Evolutionary conservation across 1,284 basidiomycete species (phyloP), one percentile per base, ranked within the genome.

Genomic region (Apiotrichum akiyoshidainum): DNA sequence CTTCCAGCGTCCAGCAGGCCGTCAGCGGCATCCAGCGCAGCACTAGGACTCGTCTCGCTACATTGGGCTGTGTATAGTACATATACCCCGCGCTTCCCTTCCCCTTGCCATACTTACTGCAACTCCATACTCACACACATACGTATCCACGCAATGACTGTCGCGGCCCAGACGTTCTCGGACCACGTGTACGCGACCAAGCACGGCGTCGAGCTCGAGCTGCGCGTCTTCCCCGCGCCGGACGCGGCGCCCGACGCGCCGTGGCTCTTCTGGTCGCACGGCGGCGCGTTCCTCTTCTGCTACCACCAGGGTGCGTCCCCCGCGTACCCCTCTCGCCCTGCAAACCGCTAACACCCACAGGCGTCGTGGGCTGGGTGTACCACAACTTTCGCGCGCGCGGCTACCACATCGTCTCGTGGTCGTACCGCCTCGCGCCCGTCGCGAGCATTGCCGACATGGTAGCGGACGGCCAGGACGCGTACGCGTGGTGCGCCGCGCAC

Each of bases 211-310:
- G 46, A 54, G 26, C 54, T 71, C n/a, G 49, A 47, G 12, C 59
- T 71, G 2, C 68, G 69, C 5, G 53, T 71, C 14, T 71, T 55
- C 48, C 66, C 65, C 17, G 63, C 67, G 7, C 45, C 14, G 48
- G 35, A n/a, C 9, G 19, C 10, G 19, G 21, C 5, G 37, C 51
- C 2, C 33, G 39, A 35, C 22, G 46, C 46, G 10, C 59, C 59
- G 11, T 61, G 50, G 48, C 31, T 48, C 33, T 31, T 61, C 12
- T 73, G 70, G 70, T 65, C 65, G 8, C 71, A 71, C 51, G 71
- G 71, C 17, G 71, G 71, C 48, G 65, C 57, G 50, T 67, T 39
- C 31, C 44, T 58, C 5, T 51, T 56, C 21, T 49, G 54, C 42
- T 19, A 45, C 33, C 48, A 50, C 21, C 34, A 37, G n/a, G 47